Evolutionary conservation across 805 yeast genomes (phyloP).

Genomic region (Brettanomyces nanus): DNA sequence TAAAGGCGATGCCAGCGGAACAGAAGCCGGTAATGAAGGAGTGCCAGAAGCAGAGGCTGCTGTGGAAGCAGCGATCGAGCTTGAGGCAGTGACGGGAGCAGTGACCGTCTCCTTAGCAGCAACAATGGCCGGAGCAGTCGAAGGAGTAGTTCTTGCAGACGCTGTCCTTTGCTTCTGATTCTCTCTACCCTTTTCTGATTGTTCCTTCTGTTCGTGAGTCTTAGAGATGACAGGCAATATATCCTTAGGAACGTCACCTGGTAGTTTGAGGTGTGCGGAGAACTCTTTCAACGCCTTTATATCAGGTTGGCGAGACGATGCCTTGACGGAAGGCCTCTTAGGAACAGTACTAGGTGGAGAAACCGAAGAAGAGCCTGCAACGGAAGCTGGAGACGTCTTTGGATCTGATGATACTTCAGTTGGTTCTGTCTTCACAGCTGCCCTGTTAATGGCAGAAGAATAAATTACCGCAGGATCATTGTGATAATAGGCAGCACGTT

Average conservation of each 20-base stretch:
- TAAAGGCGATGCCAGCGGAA: neutral
- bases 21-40: neutral
- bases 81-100: neutral
- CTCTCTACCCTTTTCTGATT: conserved; percentile 5
- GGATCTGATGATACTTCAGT: neutral
- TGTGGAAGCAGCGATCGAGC: neutral
- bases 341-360: conserved; percentile 5
- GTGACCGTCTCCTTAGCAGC: neutral
- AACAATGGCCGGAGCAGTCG: neutral
- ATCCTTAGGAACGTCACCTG: conserved; percentile 43
- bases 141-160: conserved; percentile 2
- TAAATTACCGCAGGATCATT: conserved; percentile 64
- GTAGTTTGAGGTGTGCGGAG: conserved; percentile 70
- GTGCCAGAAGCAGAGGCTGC: neutral
- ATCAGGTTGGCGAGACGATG: conserved; percentile 37
- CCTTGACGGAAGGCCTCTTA: conserved; percentile 6
- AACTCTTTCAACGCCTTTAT: conserved; percentile 68
- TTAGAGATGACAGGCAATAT: conserved; percentile 63
- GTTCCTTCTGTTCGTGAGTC: conserved; percentile 54
- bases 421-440: conserved; percentile 8
- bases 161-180: neutral
- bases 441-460: conserved; percentile 32
- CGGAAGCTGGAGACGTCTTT: conserved; percentile 1
- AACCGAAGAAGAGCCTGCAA: neutral
- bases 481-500: conserved; percentile 41